These are phyloP conservation scores for Termitomyces sp. DNA, from an alignment of 768 basidiomycete species.

Conservation along the genomic window DNA sequence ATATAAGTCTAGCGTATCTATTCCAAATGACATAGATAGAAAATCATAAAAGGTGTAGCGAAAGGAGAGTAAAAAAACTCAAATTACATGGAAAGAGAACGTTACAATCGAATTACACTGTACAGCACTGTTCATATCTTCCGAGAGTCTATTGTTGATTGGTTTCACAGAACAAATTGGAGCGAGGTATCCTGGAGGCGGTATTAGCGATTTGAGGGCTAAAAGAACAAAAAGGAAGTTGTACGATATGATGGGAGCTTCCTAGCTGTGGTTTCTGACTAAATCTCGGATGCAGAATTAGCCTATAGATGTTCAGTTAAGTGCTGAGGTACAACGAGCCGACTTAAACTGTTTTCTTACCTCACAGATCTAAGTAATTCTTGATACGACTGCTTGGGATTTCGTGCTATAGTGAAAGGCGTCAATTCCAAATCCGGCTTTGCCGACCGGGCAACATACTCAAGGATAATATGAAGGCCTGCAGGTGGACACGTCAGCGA, in stretches of 20 bases:
- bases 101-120: too few species aligned
- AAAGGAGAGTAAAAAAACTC: not conserved
- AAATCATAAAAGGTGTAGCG: not conserved
- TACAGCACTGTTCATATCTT: not conserved
- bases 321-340: not conserved
- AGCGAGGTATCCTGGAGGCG: constrained; percentile 31
- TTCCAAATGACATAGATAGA: not conserved
- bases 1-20: not conserved
- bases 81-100: not conserved
- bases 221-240: constrained; percentile 8
- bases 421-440: not conserved
- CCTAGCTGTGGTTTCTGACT: constrained; percentile 73
- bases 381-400: constrained; percentile 62
- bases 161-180: constrained; percentile 22
- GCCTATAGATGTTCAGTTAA: constrained; percentile 24
- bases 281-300: constrained; percentile 55
- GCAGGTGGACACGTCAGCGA: not conserved
- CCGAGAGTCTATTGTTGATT: not conserved
- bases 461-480: constrained; percentile 63
- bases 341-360: constrained; percentile 24
- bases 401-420: constrained; percentile 27
- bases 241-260: constrained; percentile 66
- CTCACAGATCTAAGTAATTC: constrained; percentile 57
- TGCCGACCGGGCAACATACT: constrained; percentile 24
- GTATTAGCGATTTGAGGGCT: not conserved